Evolutionary conservation across 2,329 filamentous ascomycete species (phyloP), one percentile per base, ranked within the genome.

Genomic region (Hypoxylon sp.): DNA sequence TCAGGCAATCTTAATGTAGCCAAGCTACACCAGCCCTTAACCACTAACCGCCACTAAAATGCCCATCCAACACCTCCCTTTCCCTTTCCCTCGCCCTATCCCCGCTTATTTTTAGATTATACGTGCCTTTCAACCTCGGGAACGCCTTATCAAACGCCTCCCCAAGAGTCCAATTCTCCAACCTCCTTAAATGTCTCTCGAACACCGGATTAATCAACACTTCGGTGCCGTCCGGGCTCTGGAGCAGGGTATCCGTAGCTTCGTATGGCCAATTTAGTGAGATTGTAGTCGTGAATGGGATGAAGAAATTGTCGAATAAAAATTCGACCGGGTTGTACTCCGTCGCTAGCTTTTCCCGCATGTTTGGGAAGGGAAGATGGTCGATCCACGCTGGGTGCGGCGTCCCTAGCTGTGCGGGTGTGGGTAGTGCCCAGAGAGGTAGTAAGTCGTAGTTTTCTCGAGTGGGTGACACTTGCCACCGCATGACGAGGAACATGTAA

Each of bases 191-290:
- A 77, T 98, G 94, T 38, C 89, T 84, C 80, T 97, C 93, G 77
- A 97, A 97, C 0, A 93, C 92, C 0, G 93, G 93, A 70, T 96
- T 97, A 69, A 97, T 93, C 69, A 92, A 85, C 65, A 93, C 83
- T 74, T 94, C 90, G 7, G 90, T 88, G 4, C 81, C 81, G 2
- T 84, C 84, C 0, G 85, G 83, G 25, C 86, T 83, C 59, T 86
- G 83, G 25, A 93, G 80, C 25, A 97, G 82, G 36, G 90, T 88
- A 72, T 94, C 90, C 0, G 87, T 88, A 0, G 89, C 85, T 61
- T 93, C 90, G 75, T 97, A 95, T 0, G 91, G 91, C 94, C 94
- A 98, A 72, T 94, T 96, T 14, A 97, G 79, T 25, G 86, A 89
- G 23, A 97, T 75, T 0, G 90, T 94, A 0, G 86, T 88, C 0